Percentiles rank a stretch among this genome's conserved stretches.
phyloP scores from a whole-genome alignment of 2,329 filamentous ascomycete species.

The Pezicula rhizophila region DNA sequence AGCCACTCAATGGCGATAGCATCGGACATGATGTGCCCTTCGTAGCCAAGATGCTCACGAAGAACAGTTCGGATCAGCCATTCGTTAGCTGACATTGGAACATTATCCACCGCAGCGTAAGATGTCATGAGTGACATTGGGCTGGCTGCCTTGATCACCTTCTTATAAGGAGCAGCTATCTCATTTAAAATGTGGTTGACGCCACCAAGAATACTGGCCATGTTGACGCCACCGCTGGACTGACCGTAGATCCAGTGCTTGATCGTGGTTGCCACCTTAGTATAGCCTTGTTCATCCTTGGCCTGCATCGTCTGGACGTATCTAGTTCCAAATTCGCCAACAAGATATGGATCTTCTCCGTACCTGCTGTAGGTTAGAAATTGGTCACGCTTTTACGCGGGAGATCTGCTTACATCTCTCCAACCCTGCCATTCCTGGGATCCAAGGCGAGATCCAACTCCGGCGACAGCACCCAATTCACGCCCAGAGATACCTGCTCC shows the following conservation, averaged over 20 bases:
- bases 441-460: constrained; percentile 29
- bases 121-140: background rate
- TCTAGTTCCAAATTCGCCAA: constrained; percentile 25
- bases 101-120: background rate
- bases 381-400: too few relatives aligned
- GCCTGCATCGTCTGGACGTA: constrained; percentile 32
- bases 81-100: background rate
- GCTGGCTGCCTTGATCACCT: background rate
- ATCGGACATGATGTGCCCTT: background rate
- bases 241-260: constrained; percentile 33
- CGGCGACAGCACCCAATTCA: constrained; percentile 29
- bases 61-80: background rate
- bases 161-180: background rate
- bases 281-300: constrained; percentile 25
- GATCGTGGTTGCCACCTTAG: constrained; percentile 31
- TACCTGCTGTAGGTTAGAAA: too few relatives aligned
- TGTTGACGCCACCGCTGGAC: constrained; percentile 28
- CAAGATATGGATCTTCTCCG: constrained; percentile 28
- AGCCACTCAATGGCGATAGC: background rate
- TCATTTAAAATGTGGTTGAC: too few relatives aligned
- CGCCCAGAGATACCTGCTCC: constrained; percentile 19
- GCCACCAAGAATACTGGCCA: too few relatives aligned
- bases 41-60: background rate
- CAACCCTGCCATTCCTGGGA: constrained; percentile 24
- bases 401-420: constrained; percentile 20